phyloP scores from a whole-genome alignment of 306 rosid genomes.

The Hippophae tibetana region DNA sequence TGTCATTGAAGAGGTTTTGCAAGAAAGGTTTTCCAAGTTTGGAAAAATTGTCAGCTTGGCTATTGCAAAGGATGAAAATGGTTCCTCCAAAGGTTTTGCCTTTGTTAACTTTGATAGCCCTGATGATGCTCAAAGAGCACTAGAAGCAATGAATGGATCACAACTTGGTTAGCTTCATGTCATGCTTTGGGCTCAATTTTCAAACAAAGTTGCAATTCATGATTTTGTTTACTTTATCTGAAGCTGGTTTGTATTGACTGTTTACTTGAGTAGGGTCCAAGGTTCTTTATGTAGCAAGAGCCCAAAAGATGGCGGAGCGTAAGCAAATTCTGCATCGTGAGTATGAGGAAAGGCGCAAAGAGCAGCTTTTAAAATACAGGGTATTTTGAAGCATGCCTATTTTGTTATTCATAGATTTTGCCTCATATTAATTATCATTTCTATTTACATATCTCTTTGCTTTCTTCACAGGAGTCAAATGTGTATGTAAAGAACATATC shows the following conservation, averaged over 20 bases:
- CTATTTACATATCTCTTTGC: conserved; percentile 11
- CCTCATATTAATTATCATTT: not conserved
- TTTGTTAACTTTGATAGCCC: conserved; percentile 64
- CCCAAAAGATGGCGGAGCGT: conserved; percentile 83
- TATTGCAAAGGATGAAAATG: conserved; percentile 50
- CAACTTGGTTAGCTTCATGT: conserved; percentile 44
- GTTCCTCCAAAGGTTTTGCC: conserved; percentile 70
- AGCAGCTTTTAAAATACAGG: conserved; percentile 54
- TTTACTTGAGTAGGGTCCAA: conserved; percentile 52
- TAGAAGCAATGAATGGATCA: conserved; percentile 62
- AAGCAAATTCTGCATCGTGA: conserved; percentile 54
- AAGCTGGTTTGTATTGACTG: conserved; percentile 7
- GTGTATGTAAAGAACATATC: conserved; percentile 84
- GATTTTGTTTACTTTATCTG: conserved; percentile 4
- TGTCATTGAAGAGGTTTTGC: conserved; percentile 46
- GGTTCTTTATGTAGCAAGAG: conserved; percentile 73
- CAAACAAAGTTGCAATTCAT: not conserved
- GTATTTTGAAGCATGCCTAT: conserved; percentile 19
- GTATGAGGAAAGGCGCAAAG: conserved; percentile 74
- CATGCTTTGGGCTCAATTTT: conserved; percentile 13
- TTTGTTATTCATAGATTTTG: conserved; percentile 3
- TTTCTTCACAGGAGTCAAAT: conserved; percentile 56
- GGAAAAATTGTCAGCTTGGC: conserved; percentile 65
- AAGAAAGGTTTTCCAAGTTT: conserved; percentile 50
- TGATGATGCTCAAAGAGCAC: conserved; percentile 65